phyloP scores from a whole-genome alignment of 805 yeast genomes.

The Pichia ethanolica region DNA sequence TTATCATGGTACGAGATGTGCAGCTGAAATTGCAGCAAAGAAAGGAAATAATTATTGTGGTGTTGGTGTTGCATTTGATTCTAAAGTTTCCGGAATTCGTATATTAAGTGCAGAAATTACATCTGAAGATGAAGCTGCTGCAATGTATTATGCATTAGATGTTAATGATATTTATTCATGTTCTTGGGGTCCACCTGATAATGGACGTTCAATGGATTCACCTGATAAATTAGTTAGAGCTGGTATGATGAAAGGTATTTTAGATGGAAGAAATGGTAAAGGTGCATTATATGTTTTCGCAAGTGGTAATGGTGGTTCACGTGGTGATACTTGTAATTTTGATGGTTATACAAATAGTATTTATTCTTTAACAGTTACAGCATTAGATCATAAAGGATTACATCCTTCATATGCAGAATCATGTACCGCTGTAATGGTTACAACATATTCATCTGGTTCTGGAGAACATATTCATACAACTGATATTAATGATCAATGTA shows the following conservation, averaged over 20 bases:
- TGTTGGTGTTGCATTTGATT: constrained; percentile 88
- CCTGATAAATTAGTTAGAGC: constrained; percentile 74
- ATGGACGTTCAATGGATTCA: constrained; percentile 78
- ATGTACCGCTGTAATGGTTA: constrained; percentile 91
- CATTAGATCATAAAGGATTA: constrained; percentile 76
- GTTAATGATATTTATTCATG: constrained; percentile 91
- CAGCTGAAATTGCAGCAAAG: constrained; percentile 92
- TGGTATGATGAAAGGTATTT: constrained; percentile 79
- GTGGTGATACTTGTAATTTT: constrained; percentile 86
- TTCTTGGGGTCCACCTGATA: constrained; percentile 98
- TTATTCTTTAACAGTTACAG: constrained; percentile 90
- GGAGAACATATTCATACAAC: constrained; percentile 87
- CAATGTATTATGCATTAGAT: constrained; percentile 72
- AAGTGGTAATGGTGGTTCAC: constrained; percentile 83
- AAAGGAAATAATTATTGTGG: constrained; percentile 82
- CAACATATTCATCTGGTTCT: constrained; percentile 87
- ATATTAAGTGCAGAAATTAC: constrained; percentile 77
- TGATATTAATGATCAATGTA: constrained; percentile 62
- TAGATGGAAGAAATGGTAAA: constrained; percentile 69
- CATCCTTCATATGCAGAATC: constrained; percentile 91
- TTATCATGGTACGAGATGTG: constrained; percentile 95
- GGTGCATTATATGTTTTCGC: constrained; percentile 95
- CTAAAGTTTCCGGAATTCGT: constrained; percentile 84
- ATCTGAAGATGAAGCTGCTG: constrained; percentile 84
- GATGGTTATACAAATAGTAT: constrained; percentile 97